Base-by-base conservation (phyloP, 371 early-diverging fungal genomes). In the Catenaria anguillulae region DNA sequence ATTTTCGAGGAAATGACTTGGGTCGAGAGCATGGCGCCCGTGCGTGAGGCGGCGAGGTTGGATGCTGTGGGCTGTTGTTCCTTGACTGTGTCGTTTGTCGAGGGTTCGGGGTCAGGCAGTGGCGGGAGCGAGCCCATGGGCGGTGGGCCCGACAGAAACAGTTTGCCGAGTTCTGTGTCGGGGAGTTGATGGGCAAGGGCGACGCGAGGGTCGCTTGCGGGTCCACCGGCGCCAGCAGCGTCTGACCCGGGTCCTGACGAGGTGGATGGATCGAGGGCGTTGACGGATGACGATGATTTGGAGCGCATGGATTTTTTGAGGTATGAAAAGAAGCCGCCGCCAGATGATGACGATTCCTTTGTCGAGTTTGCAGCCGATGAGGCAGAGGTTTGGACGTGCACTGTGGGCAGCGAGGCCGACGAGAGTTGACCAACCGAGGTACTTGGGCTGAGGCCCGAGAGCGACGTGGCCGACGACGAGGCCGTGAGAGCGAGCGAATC, bases 1-100 rank as follows among this genome's bases (percentile, higher is more conserved):
- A 93, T 71, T 70, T 89, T 90, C 66, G 86, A 78, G 46, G 89
- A 85, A 21, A 94, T 84, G 69, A 92, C 91, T 55, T 88, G 84
- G 15, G 78, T 77, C 12, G 90, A 88, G 62, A 89, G 79, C 15
- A 85, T 79, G 33, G 87, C 85, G 50, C 84, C 84, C 21, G 83
- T 79, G 66, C 83, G 87, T 42, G 86, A 73, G 63, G 86, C 73
- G 67, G 86, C 88, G 75, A 74, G 64, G 63, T 68, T 66, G 40
- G 68, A 69, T 8, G 52, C 29, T 17, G 26, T 31, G 29, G 52
- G 15, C 15, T 24, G 24, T 8, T n/a, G 12, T 4, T 5, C 40
- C 10, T 5, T 17, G 17, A 17, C 40, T 5, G 40, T 23, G 45
- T 43, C 45, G 45, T 43, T 21, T 12, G 52, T 15, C 13, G 4